Base-by-base conservation (phyloP, 495 filamentous ascomycete genomes). In the Sordaria brevicollis region DNA sequence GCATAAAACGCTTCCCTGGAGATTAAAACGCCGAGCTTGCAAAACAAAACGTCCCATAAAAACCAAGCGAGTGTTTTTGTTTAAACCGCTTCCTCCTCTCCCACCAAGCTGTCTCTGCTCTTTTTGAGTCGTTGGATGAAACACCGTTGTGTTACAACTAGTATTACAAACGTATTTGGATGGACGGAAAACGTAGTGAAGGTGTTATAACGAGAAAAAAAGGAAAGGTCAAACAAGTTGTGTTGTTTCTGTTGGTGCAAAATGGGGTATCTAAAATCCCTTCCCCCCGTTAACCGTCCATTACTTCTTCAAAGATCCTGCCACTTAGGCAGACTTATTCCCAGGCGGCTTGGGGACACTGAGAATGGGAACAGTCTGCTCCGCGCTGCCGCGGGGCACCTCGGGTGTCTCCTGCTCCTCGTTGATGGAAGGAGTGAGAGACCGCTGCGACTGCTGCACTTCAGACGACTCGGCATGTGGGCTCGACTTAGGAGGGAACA, bases 321-420 rank as follows among this genome's bases (percentile, higher is more conserved):
- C 49, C 49, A 62, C 4, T 62, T 13, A 62, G 13, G 49, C 25
- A 21, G 49, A 62, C 49, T 7, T 62, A 17, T 62, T 31, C 25
- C 25, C 49, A 15, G 79, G 78, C 6, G 82, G 81, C 71, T 81
- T 80, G 10, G 82, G 82, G 3, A 83, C 66, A 68, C 76, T 74
- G 4, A 83, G 75, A 11, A 78, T 78, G 4, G 82, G 82, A 15
- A 84, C 82, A 25, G 79, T 73, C n/a, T 75, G 70, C 25, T 62
- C 49, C n/a, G 43, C 67, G 41, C 38, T 34, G 57, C 49, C 72
- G 4, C 69, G 38, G 38, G 73, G 54, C 3, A 71, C 67, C 38
- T 77, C 76, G 31, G 71, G 68, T 7, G 82, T 76, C 67, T 81
- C 76, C 68, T 77, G 71, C 1, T 80, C 80, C 74, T 84, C 82